Evolutionary conservation across 441 rosid genomes (phyloP), one percentile per base, ranked within the genome.

Genomic region (Isatis lusitanica): DNA sequence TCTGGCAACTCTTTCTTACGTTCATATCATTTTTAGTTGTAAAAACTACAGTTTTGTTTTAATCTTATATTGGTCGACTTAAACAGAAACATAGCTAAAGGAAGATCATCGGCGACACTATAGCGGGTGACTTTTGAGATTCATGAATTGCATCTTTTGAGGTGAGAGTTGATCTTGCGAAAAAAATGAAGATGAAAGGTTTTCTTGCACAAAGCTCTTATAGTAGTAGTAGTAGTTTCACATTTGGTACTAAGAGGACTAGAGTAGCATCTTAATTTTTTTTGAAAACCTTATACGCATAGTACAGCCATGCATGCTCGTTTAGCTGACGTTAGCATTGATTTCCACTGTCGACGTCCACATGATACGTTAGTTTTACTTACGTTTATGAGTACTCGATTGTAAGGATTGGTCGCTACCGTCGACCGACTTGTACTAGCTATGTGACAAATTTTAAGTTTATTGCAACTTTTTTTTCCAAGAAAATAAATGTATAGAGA

Each of bases 311-410:
- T 43, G 56, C 39, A 57, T 56, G 65, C 39, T 69, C 31, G 31
- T 61, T 42, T 46, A 73, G 71, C 60, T 56, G 58, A 56, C 68
- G 33, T 35, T 33, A 16, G 33, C 66, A 73, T 65, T 35, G 65
- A 56, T 47, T 65, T 26, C 35, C 47, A 73, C 42, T 35, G 59
- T 64, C 58, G 56, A 44, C 76, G 21, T 55, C 50, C 50, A 55
- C 65, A 36, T 44, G 65, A 24, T 24, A 51, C 55, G 71, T 44
- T 47, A 53, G 47, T 53, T 43, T 43, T 18, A 46, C 70, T 36
- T 63, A 43, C 64, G 64, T 36, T 17, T 43, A 53, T 24, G 30
- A 53, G 38, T 53, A 11, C 6, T 12, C 76, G 9, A 1, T 26
- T 46, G 33, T 18, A 6, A 47, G 35, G 44, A 57, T 57, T 47